Base-by-base conservation (phyloP, 306 rosid species). In the Datisca glomerata region DNA sequence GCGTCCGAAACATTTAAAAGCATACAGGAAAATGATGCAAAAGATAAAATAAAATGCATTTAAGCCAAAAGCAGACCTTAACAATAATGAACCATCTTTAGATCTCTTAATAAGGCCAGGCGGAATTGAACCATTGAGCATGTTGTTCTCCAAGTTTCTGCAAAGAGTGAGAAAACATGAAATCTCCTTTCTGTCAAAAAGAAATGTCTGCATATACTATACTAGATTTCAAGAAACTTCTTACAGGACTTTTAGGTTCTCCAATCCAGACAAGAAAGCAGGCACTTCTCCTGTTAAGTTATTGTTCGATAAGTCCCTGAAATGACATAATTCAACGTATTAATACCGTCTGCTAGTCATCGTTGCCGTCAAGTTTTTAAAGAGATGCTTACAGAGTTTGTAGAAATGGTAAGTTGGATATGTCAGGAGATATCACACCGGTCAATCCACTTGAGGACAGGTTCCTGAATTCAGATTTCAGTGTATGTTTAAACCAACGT, bases 221-320 rank as follows among this genome's bases (percentile, higher is more conserved):
- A 10, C 14, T 16, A 18, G 28, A 14, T 38, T 16, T 32, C 34
- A 34, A 27, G 11, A 51, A 52, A n/a, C n/a, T n/a, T n/a, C 83
- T 66, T 60, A 70, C 83, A 75, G 44, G 43, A 52, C 58, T 32
- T 45, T 22, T 6, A 70, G 51, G 3, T 47, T 23, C 29, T 11
- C 28, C 31, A 75, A 20, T 24, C 67, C 21, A 8, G 61, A 24
- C 12, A 67, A 41, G 34, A 67, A 64, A 23, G 36, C 57, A 18
- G 73, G 76, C 4, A 76, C 27, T 18, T 41, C 2, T 17, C 84
- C 79, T 0, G 48, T 42, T n/a, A n/a, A n/a, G n/a, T n/a, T n/a
- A n/a, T n/a, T n/a, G n/a, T n/a, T n/a, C n/a, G n/a, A n/a, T n/a
- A 70, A 38, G 49, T 71, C 84, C 65, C 79, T 76, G 58, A 56